Evolutionary conservation across 441 rosid species (phyloP).

Genomic region (Omphalea diandra): DNA sequence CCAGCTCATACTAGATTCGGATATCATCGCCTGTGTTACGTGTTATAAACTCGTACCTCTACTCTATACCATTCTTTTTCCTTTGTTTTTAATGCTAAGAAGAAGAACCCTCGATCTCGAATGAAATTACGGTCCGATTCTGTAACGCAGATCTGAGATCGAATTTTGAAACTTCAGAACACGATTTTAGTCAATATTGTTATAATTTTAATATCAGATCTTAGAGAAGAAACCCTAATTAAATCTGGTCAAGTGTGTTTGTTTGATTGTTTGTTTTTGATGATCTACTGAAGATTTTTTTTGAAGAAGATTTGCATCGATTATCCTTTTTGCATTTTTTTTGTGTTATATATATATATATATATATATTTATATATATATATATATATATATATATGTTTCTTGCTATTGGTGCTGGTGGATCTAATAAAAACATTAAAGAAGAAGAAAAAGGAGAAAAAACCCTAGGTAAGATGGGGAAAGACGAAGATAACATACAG

Average conservation of each 20-base stretch:
- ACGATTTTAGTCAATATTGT: neutral
- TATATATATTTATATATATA: neutral
- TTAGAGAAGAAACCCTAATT: constrained; percentile 14
- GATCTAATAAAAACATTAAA: constrained; percentile 26
- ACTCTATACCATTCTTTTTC: too few relatives aligned
- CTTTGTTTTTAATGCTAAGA: neutral
- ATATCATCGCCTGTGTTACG: constrained; percentile 13
- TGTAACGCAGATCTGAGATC: constrained; percentile 29
- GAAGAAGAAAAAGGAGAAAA: too few relatives aligned
- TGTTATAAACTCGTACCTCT: neutral
- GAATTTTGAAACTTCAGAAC: constrained; percentile 20
- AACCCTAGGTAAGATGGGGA: constrained; percentile 46
- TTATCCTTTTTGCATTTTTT: neutral
- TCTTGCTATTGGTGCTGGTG: constrained; percentile 23
- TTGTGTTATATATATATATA: neutral
- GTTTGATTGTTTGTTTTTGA: neutral
- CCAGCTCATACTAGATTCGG: constrained; percentile 33
- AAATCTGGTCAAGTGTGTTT: neutral
- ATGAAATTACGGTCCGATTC: constrained; percentile 3
- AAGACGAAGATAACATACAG: constrained; percentile 35
- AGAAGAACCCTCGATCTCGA: neutral
- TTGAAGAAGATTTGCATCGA: too few relatives aligned
- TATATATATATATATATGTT: too few relatives aligned
- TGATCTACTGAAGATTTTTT: neutral
- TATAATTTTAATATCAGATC: neutral